Conservation (phyloP, 805 yeast species). For the Hermanozyma aechmeae region DNA sequence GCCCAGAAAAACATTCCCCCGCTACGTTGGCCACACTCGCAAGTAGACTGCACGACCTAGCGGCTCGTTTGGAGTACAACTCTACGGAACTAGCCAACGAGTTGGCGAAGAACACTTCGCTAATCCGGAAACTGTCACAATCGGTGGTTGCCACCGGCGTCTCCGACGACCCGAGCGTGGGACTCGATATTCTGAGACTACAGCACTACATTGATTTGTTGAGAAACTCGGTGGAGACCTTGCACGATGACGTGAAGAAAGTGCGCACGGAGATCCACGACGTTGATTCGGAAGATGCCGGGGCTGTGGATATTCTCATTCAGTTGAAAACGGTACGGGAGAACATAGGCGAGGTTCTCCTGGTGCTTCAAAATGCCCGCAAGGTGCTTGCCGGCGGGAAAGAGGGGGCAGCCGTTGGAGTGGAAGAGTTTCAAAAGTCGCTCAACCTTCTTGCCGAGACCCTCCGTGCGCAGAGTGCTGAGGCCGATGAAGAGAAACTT, state of each 20-base stretch:
- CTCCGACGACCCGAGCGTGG: slow-evolving; percentile 7
- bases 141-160: slow-evolving; percentile 33
- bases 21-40: slow-evolving; percentile 17
- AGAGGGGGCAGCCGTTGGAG: slow-evolving; percentile 4
- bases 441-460: slow-evolving; percentile 3
- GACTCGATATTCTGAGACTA: slow-evolving; percentile 41
- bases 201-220: slow-evolving; percentile 60
- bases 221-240: slow-evolving; percentile 46
- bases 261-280: no score
- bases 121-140: slow-evolving; percentile 42
- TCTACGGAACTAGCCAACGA: slow-evolving; percentile 50
- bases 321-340: slow-evolving; percentile 35
- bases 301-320: slow-evolving; percentile 30
- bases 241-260: slow-evolving; percentile 22
- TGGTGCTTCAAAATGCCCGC: slow-evolving; percentile 27
- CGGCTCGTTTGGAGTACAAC: slow-evolving; percentile 54
- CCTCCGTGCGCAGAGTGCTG: slow-evolving; percentile 5
- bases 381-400: slow-evolving; percentile 5
- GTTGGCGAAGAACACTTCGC: slow-evolving; percentile 40
- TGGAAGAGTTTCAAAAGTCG: slow-evolving; percentile 9
- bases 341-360: slow-evolving; percentile 37
- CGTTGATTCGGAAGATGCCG: no score
- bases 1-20: slow-evolving; percentile 6
- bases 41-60: slow-evolving; percentile 37
- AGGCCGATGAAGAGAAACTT: slow-evolving; percentile 15